phyloP scores from a whole-genome alignment of 1,139 yeast genomes.

The Candida pseudoviswanathii region DNA sequence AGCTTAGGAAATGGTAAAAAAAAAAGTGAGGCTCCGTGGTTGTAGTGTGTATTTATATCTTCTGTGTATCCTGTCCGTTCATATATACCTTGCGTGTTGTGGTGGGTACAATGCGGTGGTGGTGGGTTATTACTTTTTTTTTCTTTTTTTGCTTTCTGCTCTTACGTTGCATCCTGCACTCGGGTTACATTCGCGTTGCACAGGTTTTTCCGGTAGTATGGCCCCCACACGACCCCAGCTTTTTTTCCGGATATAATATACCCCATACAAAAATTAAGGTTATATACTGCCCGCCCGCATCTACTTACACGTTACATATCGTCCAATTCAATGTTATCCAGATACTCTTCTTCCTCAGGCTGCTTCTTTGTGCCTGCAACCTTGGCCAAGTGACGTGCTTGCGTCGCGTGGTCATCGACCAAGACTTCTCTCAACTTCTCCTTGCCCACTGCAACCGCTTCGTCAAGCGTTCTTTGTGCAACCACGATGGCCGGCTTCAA shows the following conservation, averaged over 20 bases:
- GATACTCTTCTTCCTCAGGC: conserved; percentile 5
- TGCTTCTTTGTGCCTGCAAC: conserved; percentile 16
- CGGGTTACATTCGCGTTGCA: background rate
- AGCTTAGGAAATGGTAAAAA: background rate
- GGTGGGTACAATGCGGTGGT: too few relatives aligned
- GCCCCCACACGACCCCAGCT: background rate
- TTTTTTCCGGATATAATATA: conserved; percentile 1
- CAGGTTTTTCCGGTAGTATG: background rate
- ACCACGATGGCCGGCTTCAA: conserved; percentile 75
- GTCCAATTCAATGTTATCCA: conserved; percentile 20
- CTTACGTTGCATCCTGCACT: background rate
- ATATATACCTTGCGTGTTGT: background rate
- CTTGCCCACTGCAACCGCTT: conserved; percentile 58
- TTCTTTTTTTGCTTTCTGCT: background rate
- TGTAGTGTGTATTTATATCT: background rate
- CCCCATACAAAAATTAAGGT: too few relatives aligned
- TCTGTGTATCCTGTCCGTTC: background rate
- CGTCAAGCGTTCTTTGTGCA: conserved; percentile 57
- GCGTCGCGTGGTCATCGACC: conserved; percentile 34
- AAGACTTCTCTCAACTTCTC: conserved; percentile 56
- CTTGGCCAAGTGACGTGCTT: conserved; percentile 27
- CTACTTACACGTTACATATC: conserved; percentile 13
- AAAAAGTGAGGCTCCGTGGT: background rate
- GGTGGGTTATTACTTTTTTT: background rate
- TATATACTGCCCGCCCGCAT: background rate